phyloP scores from a whole-genome alignment of 78 protist species.

The Bodo saltans region DNA sequence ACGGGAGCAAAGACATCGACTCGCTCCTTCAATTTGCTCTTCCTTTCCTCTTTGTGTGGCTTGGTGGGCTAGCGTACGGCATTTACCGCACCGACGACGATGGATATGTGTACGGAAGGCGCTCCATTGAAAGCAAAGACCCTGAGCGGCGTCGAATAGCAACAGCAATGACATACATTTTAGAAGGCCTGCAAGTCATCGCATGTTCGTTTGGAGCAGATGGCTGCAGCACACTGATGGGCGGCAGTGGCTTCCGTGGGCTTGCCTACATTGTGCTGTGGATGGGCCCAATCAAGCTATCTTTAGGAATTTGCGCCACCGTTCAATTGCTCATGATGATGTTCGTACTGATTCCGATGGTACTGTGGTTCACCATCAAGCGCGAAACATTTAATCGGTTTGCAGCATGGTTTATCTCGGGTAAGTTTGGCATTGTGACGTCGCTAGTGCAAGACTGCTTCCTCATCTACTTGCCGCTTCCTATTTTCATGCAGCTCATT shows the following conservation, averaged over 20 bases:
- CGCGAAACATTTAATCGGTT: not conserved
- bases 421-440: not conserved
- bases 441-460: not conserved
- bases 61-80: not conserved
- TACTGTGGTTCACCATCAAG: not conserved
- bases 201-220: not conserved
- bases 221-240: not conserved
- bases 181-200: slow-evolving; percentile 4
- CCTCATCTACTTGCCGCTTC: not conserved
- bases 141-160: not conserved
- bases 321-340: not conserved
- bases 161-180: not conserved
- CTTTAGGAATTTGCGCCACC: not conserved
- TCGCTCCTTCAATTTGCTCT: not conserved
- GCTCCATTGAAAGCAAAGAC: not conserved
- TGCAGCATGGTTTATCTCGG: not conserved
- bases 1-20: not conserved
- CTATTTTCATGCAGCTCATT: not conserved
- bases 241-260: not conserved
- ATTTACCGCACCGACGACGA: slow-evolving; percentile 12
- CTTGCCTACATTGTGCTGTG: not conserved
- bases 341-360: not conserved
- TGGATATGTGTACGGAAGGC: not conserved
- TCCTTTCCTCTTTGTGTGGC: not conserved
- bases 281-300: not conserved